Base-by-base conservation (phyloP, 1,284 basidiomycete species). In the Cryptococcus amylolentus region DNA sequence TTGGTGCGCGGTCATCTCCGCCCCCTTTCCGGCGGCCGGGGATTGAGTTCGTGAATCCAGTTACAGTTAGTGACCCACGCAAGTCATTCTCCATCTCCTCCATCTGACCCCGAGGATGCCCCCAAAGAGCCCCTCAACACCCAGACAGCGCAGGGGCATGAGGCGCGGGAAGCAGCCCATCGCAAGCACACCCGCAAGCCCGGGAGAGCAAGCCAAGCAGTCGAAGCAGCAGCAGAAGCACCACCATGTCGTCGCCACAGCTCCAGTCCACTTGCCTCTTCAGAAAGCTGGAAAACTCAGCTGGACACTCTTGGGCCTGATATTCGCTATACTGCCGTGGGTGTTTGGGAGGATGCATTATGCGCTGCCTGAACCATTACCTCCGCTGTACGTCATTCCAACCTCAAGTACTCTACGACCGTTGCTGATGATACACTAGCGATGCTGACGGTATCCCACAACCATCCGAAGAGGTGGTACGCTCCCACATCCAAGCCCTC, bases 401-500 rank as follows among this genome's bases (percentile, higher is more conserved):
- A 23, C 46, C 37, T 35, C 18, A 23, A 23, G 20, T 50, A 27
- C 9, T 18, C 2, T 48, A 3, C 35, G 12, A 5, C 6, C 5
- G n/a, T 16, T 5, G 37, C 38, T 39, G 42, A 28, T 4, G 16
- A 18, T 42, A 16, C 16, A 13, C 23, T 47, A 71, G 70, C n/a
- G 68, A 71, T 41, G 58, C 49, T 3, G 31, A 55, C 20, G 71
- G 69, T 13, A 50, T 52, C 5, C 64, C 71, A 0, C 71, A 74
- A 50, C 63, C 67, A 2, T 71, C 71, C 20, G 76, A 78, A 54
- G 55, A 63, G 44, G 62, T 70, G 16, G 69, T 75, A 7, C 52
- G 75, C n/a, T 37, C 26, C 1, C 76, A 78, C 47, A 71, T 78
- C 43, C 55, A 56, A 42, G 72, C 64, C 5, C 72, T 65, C 39